A percentile compares a stretch with the other conserved stretches of the same genome.
These are phyloP conservation scores for Ustilago hordei DNA, from an alignment of 1,284 basidiomycete species.

Conservation along the genomic window DNA sequence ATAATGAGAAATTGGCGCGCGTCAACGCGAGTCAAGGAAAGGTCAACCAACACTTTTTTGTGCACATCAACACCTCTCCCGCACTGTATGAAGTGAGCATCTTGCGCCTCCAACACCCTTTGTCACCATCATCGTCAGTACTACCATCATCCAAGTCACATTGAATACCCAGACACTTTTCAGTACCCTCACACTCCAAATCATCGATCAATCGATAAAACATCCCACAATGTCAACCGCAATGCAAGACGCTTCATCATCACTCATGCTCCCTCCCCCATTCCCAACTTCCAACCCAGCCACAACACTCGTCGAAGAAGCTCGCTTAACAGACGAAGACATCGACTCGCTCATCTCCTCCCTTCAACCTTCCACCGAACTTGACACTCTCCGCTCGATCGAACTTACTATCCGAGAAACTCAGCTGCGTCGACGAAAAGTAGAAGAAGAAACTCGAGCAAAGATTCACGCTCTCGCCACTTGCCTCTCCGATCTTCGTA, in stretches of 20 bases:
- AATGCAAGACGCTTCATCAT: slow-evolving; percentile 10
- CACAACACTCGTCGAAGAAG: slow-evolving; percentile 20
- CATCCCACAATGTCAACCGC: slow-evolving; percentile 8
- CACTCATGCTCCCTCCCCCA: slow-evolving; percentile 21
- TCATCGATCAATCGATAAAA: not conserved
- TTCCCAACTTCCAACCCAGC: not conserved
- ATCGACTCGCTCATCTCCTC: slow-evolving; percentile 46
- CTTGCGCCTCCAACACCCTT: slow-evolving; percentile 5
- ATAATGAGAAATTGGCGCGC: not conserved
- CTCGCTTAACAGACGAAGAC: slow-evolving; percentile 42
- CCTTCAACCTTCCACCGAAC: slow-evolving; percentile 39
- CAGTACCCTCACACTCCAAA: not conserved
- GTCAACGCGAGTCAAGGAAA: slow-evolving; percentile 2
- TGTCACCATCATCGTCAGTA: not conserved
- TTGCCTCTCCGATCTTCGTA: slow-evolving; percentile 42
- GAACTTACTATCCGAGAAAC: slow-evolving; percentile 51
- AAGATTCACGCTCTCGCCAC: slow-evolving; percentile 49
- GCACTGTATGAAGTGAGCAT: slow-evolving; percentile 15
- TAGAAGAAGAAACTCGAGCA: slow-evolving; percentile 32
- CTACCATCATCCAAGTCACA: slow-evolving; percentile 3
- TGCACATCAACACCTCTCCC: slow-evolving; percentile 25
- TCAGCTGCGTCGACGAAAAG: slow-evolving; percentile 16
- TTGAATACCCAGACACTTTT: not conserved
- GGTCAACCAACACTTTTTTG: slow-evolving; percentile 41
- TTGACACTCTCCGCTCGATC: slow-evolving; percentile 42